Evolutionary conservation across 2,329 filamentous ascomycete genomes (phyloP).

Genomic region (Ceratocystis cacaofunesta): DNA sequence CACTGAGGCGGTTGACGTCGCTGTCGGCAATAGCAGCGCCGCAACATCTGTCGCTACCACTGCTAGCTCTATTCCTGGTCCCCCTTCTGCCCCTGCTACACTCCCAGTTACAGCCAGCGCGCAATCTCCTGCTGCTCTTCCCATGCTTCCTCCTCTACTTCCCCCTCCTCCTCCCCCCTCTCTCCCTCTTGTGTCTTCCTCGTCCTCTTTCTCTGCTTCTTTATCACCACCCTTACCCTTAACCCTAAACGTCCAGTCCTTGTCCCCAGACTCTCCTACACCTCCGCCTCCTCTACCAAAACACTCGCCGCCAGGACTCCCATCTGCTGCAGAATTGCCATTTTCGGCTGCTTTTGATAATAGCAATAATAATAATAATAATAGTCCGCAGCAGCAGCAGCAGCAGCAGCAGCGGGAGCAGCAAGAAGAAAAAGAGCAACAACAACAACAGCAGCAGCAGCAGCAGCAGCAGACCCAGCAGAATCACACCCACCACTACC

Average conservation of each 20-base stretch:
- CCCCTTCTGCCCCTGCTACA: background rate
- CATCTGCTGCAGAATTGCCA: background rate
- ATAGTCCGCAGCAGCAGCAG: background rate
- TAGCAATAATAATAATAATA: slow-evolving; percentile 1
- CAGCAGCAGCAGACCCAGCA: no score
- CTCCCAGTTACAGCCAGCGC: background rate
- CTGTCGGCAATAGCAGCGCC: background rate
- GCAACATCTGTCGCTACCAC: background rate
- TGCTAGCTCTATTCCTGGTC: background rate
- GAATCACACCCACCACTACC: no score
- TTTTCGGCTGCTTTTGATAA: background rate
- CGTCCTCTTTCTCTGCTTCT: background rate
- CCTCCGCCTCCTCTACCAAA: slow-evolving; percentile 4
- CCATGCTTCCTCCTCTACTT: background rate
- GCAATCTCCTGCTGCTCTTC: background rate
- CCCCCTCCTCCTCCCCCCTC: background rate
- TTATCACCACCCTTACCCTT: background rate
- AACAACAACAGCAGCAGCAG: no score
- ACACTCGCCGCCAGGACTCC: background rate
- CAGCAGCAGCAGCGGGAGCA: background rate
- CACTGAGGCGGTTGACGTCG: background rate
- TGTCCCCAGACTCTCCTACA: background rate
- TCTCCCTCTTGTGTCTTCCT: background rate
- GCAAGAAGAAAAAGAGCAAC: no score
- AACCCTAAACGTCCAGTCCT: background rate